Percentiles rank a stretch among this genome's conserved stretches.
Conservation (phyloP, 169 alveolate species). For the Plasmodium billcollinsi region DNA sequence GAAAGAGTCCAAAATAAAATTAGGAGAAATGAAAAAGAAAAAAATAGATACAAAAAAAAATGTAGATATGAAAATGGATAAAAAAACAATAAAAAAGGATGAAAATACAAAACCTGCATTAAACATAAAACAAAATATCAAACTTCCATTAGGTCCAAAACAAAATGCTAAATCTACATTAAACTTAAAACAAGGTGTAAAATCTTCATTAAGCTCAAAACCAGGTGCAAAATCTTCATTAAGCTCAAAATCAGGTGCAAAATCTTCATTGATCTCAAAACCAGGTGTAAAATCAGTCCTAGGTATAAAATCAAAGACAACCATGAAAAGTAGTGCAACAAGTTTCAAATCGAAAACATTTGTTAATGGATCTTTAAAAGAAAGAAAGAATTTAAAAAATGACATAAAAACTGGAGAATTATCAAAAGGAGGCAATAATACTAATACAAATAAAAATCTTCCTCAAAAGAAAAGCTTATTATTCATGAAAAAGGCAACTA, state of each 20-base stretch:
- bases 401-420: constrained; percentile 38
- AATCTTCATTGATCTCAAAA: constrained; percentile 11
- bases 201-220: constrained; percentile 12
- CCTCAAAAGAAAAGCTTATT: constrained; percentile 46
- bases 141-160: constrained; percentile 15
- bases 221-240: constrained; percentile 20
- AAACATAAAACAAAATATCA: constrained; percentile 9
- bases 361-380: constrained; percentile 19
- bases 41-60: constrained; percentile 39
- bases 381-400: constrained; percentile 32
- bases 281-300: constrained; percentile 20
- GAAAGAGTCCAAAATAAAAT: not conserved
- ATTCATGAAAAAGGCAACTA: constrained; percentile 30
- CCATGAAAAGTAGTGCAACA: constrained; percentile 27
- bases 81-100: constrained; percentile 21
- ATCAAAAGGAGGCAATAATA: constrained; percentile 21
- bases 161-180: constrained; percentile 5
- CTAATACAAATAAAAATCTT: not conserved
- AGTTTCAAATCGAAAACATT: constrained; percentile 23
- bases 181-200: constrained; percentile 17
- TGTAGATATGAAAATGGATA: constrained; percentile 23
- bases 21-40: constrained; percentile 42
- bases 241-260: constrained; percentile 14
- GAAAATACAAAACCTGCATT: constrained; percentile 28
- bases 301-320: constrained; percentile 21